phyloP scores from a whole-genome alignment of 768 basidiomycete genomes.

The Obba rivulosa region DNA sequence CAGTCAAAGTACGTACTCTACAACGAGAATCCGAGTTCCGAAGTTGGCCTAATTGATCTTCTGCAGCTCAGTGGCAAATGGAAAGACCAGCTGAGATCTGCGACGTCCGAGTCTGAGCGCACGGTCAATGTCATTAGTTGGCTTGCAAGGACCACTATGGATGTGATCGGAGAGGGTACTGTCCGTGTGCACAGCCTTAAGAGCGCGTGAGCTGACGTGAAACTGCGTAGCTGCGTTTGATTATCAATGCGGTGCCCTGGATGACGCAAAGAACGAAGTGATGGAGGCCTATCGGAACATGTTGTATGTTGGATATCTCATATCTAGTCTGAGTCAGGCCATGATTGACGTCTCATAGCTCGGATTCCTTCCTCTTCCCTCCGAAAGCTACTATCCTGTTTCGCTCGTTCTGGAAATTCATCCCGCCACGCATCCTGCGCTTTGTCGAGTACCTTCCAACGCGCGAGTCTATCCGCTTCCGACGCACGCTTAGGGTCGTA shows the following conservation, averaged over 20 bases:
- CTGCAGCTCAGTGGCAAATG: slow-evolving; percentile 19
- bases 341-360: slow-evolving; percentile 5
- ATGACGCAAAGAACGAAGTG: slow-evolving; percentile 14
- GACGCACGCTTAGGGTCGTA: slow-evolving; percentile 19
- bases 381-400: slow-evolving; percentile 19
- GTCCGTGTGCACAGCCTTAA: background rate
- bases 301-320: slow-evolving; percentile 12
- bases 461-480: slow-evolving; percentile 24
- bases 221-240: slow-evolving; percentile 18
- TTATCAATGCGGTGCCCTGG: slow-evolving; percentile 19
- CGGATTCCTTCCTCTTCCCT: slow-evolving; percentile 21
- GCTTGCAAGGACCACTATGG: slow-evolving; percentile 21
- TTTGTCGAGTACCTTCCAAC: slow-evolving; percentile 25
- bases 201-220: background rate
- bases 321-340: background rate
- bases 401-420: slow-evolving; percentile 21
- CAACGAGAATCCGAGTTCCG: background rate
- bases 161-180: slow-evolving; percentile 23
- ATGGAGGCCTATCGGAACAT: slow-evolving; percentile 19
- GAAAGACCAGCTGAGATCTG: slow-evolving; percentile 14
- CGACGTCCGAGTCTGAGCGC: background rate
- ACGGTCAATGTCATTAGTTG: slow-evolving; percentile 14
- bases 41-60: background rate
- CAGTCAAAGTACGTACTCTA: slow-evolving; percentile 13
- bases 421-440: slow-evolving; percentile 22